Evolutionary conservation across 768 basidiomycete species (phyloP), one percentile per base, ranked within the genome.

Genomic region (Hericium erinaceus): DNA sequence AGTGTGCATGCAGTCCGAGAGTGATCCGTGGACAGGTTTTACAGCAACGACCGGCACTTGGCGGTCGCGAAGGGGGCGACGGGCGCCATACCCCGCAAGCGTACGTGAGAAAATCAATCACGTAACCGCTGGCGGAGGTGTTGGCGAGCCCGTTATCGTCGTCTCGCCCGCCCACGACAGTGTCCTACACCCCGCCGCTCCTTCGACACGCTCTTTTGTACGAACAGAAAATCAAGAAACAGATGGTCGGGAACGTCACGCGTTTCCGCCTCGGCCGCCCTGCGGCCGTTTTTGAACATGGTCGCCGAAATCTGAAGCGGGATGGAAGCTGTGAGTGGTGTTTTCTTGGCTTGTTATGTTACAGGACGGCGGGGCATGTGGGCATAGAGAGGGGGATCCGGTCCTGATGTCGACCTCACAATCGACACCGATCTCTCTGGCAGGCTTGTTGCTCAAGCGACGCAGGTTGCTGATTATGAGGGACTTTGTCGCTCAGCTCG

Each of bases 131-230:
- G 33, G 33, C 33, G 33, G 9, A 26, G 26, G 33, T 10, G 33
- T 33, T 33, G 33, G 33, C 33, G 33, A 33, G 33, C 33, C 8
- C 33, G 33, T 10, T 33, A 33, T 33, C 33, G 33, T 33, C 8
- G 33, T 33, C 9, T 33, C 33, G 33, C 33, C 33, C 33, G 33
- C 33, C 49, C 49, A 37, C 49, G 49, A 24, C 49, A 24, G 28
- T 26, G 52, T 12, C 39, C 15, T 22, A 15, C 15, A 26, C 33
- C 13, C 16, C n/a, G 16, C 26, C 26, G 40, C 22, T 51, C 40
- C 40, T 26, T 16, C 46, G 49, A 28, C 62, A 61, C 62, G 13
- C 33, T 63, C 62, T 39, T 62, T 62, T 20, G 18, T 24, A 41
- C 18, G 49, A 61, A 26, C 15, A 39, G 18, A 39, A 49, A 52